Evolutionary conservation across 179 eudicot species (phyloP), one percentile per base, ranked within the genome.

Genomic region (Beta corolliflora): DNA sequence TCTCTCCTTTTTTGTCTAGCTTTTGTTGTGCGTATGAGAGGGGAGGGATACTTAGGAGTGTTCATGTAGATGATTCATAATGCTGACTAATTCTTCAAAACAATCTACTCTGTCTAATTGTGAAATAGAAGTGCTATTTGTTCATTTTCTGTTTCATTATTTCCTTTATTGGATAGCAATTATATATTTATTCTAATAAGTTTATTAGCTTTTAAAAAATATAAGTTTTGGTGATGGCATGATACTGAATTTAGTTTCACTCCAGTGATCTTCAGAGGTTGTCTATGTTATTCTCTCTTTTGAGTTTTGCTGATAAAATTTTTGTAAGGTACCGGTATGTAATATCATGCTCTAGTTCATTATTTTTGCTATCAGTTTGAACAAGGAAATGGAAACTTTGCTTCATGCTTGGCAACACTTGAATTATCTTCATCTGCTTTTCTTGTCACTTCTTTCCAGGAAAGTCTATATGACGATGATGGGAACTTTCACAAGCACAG

Each of bases 371-470:
- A n/a, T 79, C 31, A 55, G 25, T 45, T 11, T 70, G 5, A n/a
- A 41, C 48, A 25, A 58, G 15, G 46, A 60, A 9, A 45, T 63
- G 46, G 19, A 74, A 48, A 18, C 5, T 76, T 53, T 21, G 55
- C 66, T 48, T 67, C 46, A 36, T 52, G 31, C 77, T 64, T 70
- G 77, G 9, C 23, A n/a, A 54, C 23, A 7, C 18, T 60, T 45
- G 45, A 58, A 73, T 54, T 29, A 29, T 29, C 31, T 19, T 77
- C 81, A 72, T 60, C 76, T 75, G 53, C 56, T 64, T 13, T 23
- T 13, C 1, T 23, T 23, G 48, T 45, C 5, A 11, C 29, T 25
- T 80, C 23, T 29, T 81, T 81, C 16, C 80, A 81, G 83, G 77
- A 82, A 61, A 69, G 45, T 78, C 59, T 48, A 23, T 2, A 16